Evolutionary conservation across 768 basidiomycete genomes (phyloP), one percentile per base, ranked within the genome.

Genomic region (Termitomyces eurrhizus): DNA sequence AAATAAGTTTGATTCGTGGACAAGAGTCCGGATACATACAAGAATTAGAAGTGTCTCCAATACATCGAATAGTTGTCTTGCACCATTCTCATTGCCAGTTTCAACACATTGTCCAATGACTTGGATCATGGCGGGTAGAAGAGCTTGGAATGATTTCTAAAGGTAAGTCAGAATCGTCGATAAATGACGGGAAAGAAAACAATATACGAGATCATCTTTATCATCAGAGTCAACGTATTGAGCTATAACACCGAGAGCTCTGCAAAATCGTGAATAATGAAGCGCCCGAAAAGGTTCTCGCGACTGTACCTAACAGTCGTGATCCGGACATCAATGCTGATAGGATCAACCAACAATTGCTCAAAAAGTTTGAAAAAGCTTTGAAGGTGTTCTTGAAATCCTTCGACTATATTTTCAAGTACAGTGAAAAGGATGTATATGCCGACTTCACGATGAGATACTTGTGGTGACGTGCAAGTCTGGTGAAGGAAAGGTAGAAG

Each of bases 41-140:
- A 98, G 85, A 69, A 98, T 96, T 51, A 96, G 82, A 51, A 98
- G 86, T 0, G 93, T 95, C 79, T 98, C 97, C 63, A 98, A 82
- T 33, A 98, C 93, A 70, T 99, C 97, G 69, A 98, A 97, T 29
- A 95, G 79, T 68, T 95, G 87, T 64, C 95, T 87, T 50, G 93
- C 92, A 57, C 86, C 86, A 39, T 81, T 80, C 69, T 95, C 93
- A 68, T 98, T 90, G 39, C 82, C 84, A 39, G 83, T 72, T 65
- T 91, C 90, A 7, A 98, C 85, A 42, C 87, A 82, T 73, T 93
- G 89, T 4, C 89, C 89, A 42, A 98, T 87, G 53, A 98, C 95
- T 60, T 84, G 81, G 56, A 98, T 90, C 83, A 98, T 95, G 32
- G 78, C 76, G 36, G 95, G 94, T 50, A 99, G 83, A 44, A 96